These are phyloP conservation scores for Plantago elongata DNA, from an alignment of 257 asterid genomes.

Conservation along the genomic window DNA sequence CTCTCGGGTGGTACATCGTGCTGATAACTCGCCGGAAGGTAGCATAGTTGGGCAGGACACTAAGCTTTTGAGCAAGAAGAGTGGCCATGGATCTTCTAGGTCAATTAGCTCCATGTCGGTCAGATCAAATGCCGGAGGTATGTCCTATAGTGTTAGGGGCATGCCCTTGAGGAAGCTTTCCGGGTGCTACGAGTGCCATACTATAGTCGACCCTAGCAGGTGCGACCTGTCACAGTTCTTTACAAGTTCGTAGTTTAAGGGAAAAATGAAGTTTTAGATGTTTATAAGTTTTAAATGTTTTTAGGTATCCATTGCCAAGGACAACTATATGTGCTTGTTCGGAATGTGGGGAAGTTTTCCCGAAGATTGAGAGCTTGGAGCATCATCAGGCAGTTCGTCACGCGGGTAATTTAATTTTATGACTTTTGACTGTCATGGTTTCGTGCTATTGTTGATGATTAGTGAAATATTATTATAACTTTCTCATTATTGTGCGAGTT, in stretches of 20 bases:
- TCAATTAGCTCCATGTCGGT: slow-evolving; percentile 26
- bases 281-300: background rate
- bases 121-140: slow-evolving; percentile 28
- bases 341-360: slow-evolving; percentile 87
- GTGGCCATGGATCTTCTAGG: slow-evolving; percentile 32
- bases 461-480: too few species aligned
- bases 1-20: slow-evolving; percentile 65
- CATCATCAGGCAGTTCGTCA: slow-evolving; percentile 89
- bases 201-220: slow-evolving; percentile 81
- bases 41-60: slow-evolving; percentile 53
- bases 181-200: slow-evolving; percentile 87
- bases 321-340: slow-evolving; percentile 77
- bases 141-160: slow-evolving; percentile 39
- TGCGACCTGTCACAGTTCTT: background rate
- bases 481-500: too few species aligned
- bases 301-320: slow-evolving; percentile 75
- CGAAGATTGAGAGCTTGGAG: slow-evolving; percentile 78
- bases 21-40: slow-evolving; percentile 72
- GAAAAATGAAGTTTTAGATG: background rate
- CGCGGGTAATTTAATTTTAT: slow-evolving; percentile 54
- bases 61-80: slow-evolving; percentile 48
- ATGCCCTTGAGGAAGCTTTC: slow-evolving; percentile 83
- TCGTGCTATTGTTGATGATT: background rate
- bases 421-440: background rate
- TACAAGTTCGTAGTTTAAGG: background rate